Percentiles rank a stretch among this genome's conserved stretches.
Evolutionary conservation across 805 yeast species (phyloP).

Genomic region (Sugiyamaella chiloensis): DNA sequence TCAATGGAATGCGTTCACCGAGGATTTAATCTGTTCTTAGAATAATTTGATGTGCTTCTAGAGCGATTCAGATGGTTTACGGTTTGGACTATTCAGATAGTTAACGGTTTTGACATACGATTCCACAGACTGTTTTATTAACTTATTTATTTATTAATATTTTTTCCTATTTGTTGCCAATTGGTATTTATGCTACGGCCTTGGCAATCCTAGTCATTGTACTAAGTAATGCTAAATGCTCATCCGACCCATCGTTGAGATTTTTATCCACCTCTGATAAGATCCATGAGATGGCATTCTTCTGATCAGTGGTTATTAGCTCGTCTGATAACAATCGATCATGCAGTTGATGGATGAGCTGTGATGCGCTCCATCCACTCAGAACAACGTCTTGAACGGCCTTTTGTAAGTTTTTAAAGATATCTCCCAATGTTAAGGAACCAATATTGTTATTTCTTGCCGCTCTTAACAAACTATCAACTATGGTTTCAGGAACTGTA

Average conservation of each 20-base stretch:
- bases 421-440: constrained; percentile 22
- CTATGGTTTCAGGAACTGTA: constrained; percentile 51
- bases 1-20: constrained; percentile 13
- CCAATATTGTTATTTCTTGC: constrained; percentile 28
- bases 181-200: constrained; percentile 3
- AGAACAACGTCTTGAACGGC: constrained; percentile 51
- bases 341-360: constrained; percentile 68
- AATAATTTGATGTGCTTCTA: too few relatives aligned
- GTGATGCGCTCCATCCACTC: constrained; percentile 79
- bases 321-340: constrained; percentile 60
- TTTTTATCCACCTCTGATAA: constrained; percentile 74
- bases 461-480: constrained; percentile 42
- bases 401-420: constrained; percentile 27
- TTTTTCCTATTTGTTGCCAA: too few relatives aligned
- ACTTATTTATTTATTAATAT: constrained; percentile 1
- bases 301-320: constrained; percentile 47
- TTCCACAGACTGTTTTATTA: too few relatives aligned
- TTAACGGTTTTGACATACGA: too few relatives aligned
- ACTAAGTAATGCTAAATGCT: constrained; percentile 75
- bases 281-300: constrained; percentile 59
- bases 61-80: too few relatives aligned
- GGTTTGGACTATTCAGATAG: too few relatives aligned
- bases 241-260: constrained; percentile 83
- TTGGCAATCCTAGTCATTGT: constrained; percentile 51
- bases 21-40: constrained; percentile 12